These are phyloP conservation scores for Orbilia ellipsospora DNA, from an alignment of 2,329 filamentous ascomycete species.

Conservation along the genomic window DNA sequence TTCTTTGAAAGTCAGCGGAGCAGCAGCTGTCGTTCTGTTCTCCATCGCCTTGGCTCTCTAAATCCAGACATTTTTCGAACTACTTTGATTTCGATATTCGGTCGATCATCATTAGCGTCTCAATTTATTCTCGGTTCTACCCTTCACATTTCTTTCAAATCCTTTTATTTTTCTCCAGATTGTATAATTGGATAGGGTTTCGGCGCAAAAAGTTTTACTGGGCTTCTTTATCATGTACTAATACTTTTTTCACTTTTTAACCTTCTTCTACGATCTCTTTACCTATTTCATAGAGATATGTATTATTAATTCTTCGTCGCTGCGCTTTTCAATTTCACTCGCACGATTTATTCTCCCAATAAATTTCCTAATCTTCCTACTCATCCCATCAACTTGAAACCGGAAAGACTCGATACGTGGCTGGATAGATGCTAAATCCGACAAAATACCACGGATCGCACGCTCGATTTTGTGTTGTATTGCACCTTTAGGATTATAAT, in stretches of 20 bases:
- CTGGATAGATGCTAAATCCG: too few species aligned
- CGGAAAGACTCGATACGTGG: too few species aligned
- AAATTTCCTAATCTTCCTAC: too few species aligned
- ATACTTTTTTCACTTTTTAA: background rate
- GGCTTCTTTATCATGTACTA: background rate
- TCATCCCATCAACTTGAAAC: too few species aligned
- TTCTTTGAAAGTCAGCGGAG: slow-evolving; percentile 9
- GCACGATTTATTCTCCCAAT: too few species aligned
- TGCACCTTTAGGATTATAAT: too few species aligned
- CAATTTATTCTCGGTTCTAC: background rate
- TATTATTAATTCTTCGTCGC: too few species aligned
- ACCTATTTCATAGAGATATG: background rate
- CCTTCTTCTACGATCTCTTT: background rate
- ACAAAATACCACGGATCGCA: too few species aligned
- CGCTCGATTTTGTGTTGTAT: too few species aligned
- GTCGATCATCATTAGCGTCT: background rate
- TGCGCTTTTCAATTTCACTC: too few species aligned
- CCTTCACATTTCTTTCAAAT: background rate
- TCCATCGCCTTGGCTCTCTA: slow-evolving; percentile 13
- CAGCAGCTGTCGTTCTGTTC: slow-evolving; percentile 12
- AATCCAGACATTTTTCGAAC: background rate
- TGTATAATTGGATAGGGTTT: background rate
- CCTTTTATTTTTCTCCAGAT: background rate
- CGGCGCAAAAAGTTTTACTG: slow-evolving; percentile 2
- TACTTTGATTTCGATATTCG: background rate